Conservation (phyloP, 2,329 filamentous ascomycete species). For the Pseudofabraea citricarpa region DNA sequence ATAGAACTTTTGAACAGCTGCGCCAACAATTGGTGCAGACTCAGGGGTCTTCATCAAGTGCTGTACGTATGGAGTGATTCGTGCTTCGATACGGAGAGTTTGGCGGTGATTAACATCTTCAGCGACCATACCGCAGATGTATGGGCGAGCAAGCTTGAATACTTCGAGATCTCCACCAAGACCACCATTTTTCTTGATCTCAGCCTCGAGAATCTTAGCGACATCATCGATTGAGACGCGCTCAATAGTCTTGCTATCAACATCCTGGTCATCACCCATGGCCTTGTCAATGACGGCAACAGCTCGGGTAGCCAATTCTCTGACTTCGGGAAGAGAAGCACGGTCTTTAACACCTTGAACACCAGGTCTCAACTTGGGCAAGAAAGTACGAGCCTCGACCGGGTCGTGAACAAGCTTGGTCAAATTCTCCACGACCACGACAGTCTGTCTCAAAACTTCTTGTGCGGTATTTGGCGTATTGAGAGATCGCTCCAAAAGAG, state of each 20-base stretch:
- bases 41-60: constrained; percentile 60
- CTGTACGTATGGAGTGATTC: constrained; percentile 71
- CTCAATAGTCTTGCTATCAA: constrained; percentile 47
- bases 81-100: constrained; percentile 63
- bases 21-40: constrained; percentile 58
- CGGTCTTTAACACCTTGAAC: constrained; percentile 83
- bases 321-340: constrained; percentile 90
- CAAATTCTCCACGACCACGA: constrained; percentile 95
- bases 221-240: constrained; percentile 71
- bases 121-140: constrained; percentile 78
- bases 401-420: constrained; percentile 97
- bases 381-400: constrained; percentile 87
- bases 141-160: constrained; percentile 64
- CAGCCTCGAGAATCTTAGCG: constrained; percentile 65
- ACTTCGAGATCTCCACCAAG: constrained; percentile 57
- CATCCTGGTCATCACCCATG: constrained; percentile 69
- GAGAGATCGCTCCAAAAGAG: constrained; percentile 87
- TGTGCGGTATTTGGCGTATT: constrained; percentile 89
- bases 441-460: constrained; percentile 91
- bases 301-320: constrained; percentile 80
- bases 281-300: constrained; percentile 87
- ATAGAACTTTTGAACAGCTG: constrained; percentile 72
- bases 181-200: constrained; percentile 67
- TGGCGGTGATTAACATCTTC: constrained; percentile 84
- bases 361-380: constrained; percentile 91